Evolutionary conservation across 805 yeast species (phyloP).

Genomic region (Metschnikowia reukaufii): DNA sequence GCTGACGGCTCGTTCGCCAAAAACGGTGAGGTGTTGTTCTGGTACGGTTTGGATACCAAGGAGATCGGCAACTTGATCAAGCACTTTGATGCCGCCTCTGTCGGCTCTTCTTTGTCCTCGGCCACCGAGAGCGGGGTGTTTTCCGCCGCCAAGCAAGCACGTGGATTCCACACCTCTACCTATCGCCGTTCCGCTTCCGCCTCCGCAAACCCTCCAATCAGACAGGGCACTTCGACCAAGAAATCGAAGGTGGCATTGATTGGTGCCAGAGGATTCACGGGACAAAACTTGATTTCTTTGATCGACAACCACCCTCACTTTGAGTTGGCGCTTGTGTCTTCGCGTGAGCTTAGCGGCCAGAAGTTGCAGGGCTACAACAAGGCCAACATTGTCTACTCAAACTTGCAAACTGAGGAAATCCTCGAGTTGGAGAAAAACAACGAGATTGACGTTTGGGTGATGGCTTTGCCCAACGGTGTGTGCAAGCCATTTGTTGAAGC

Average conservation of each 20-base stretch:
- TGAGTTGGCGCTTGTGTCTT: slow-evolving; percentile 90
- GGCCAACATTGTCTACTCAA: slow-evolving; percentile 74
- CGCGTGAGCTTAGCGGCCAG: slow-evolving; percentile 90
- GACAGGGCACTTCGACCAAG: slow-evolving; percentile 58
- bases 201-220: slow-evolving; percentile 67
- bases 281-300: slow-evolving; percentile 85
- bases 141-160: slow-evolving; percentile 46
- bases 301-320: slow-evolving; percentile 85
- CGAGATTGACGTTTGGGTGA: slow-evolving; percentile 94
- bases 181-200: slow-evolving; percentile 5
- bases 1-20: slow-evolving; percentile 93
- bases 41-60: slow-evolving; percentile 84
- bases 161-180: slow-evolving; percentile 40
- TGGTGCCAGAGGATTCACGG: slow-evolving; percentile 98
- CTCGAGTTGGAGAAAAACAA: slow-evolving; percentile 69
- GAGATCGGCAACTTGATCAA: slow-evolving; percentile 64
- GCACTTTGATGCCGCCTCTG: slow-evolving; percentile 40
- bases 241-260: slow-evolving; percentile 83
- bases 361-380: slow-evolving; percentile 86
- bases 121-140: slow-evolving; percentile 49
- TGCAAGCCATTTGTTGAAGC: slow-evolving; percentile 86
- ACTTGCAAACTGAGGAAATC: slow-evolving; percentile 85
- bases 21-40: slow-evolving; percentile 86
- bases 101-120: slow-evolving; percentile 37
- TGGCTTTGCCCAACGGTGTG: slow-evolving; percentile 98